Conservation (phyloP, 805 yeast genomes). For the Spathaspora hagerdaliae region DNA sequence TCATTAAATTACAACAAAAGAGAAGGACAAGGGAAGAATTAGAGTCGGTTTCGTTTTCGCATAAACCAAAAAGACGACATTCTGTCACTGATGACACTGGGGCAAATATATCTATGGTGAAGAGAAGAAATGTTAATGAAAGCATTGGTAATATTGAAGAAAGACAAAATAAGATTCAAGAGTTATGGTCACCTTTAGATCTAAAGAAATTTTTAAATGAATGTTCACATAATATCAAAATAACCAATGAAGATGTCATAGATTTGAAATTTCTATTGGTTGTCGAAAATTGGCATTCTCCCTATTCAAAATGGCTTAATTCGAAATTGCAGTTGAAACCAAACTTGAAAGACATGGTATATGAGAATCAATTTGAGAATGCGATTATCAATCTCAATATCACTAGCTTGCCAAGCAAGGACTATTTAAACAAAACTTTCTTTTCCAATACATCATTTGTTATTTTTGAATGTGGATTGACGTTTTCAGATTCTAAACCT, state of each 20-base stretch:
- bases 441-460: constrained; percentile 41
- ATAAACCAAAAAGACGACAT: constrained; percentile 16
- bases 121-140: neutral
- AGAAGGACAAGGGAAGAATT: constrained; percentile 25
- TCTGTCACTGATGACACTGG: constrained; percentile 10
- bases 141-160: constrained; percentile 10
- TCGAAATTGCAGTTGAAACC: constrained; percentile 38
- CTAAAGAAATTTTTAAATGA: constrained; percentile 28
- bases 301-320: constrained; percentile 48
- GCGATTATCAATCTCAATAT: constrained; percentile 29
- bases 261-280: constrained; percentile 37
- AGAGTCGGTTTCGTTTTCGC: constrained; percentile 18
- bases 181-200: constrained; percentile 48
- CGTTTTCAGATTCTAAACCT: constrained; percentile 7
- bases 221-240: constrained; percentile 23
- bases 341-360: constrained; percentile 22
- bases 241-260: constrained; percentile 15
- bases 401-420: constrained; percentile 38
- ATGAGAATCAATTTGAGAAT: constrained; percentile 19
- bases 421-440: constrained; percentile 29
- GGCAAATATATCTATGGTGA: constrained; percentile 1
- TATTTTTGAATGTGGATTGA: constrained; percentile 50
- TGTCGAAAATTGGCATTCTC: constrained; percentile 46
- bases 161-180: constrained; percentile 31
- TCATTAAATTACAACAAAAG: constrained; percentile 19